Evolutionary conservation across 106 monocot genomes (phyloP).

Genomic region (Allium fistulosum): DNA sequence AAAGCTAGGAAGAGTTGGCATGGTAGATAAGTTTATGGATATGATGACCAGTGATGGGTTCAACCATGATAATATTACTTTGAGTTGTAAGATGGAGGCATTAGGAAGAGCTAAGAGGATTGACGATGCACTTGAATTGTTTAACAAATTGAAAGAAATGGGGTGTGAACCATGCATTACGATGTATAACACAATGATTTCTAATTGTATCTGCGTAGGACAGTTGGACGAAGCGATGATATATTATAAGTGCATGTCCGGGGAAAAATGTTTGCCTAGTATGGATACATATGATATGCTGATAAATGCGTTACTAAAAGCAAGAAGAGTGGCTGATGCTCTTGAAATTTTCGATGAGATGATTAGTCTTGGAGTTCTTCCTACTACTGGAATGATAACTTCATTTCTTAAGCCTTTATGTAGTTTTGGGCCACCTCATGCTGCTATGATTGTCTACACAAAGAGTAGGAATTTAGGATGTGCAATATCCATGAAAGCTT

Average conservation of each 20-base stretch:
- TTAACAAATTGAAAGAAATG: constrained; percentile 49
- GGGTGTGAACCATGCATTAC: constrained; percentile 34
- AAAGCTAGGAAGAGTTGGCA: constrained; percentile 60
- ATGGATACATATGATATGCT: constrained; percentile 40
- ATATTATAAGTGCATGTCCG: constrained; percentile 55
- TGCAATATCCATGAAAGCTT: constrained; percentile 70
- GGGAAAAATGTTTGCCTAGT: constrained; percentile 34
- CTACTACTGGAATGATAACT: constrained; percentile 74
- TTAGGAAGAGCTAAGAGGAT: constrained; percentile 56
- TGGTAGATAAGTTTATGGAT: constrained; percentile 38
- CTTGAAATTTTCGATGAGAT: constrained; percentile 82
- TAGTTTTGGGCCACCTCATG: constrained; percentile 95
- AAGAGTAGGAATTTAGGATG: constrained; percentile 70
- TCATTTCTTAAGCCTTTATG: constrained; percentile 61
- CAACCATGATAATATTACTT: constrained; percentile 46
- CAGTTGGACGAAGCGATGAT: constrained; percentile 54
- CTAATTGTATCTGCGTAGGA: constrained; percentile 43
- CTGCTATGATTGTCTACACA: constrained; percentile 79
- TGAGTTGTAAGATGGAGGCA: constrained; percentile 43
- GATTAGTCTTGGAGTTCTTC: constrained; percentile 45
- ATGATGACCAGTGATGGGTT: constrained; percentile 54
- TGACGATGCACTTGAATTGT: constrained; percentile 42
- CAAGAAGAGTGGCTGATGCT: constrained; percentile 77
- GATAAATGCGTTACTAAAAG: constrained; percentile 59
- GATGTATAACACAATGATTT: constrained; percentile 68